Evolutionary conservation across 2,329 filamentous ascomycete species (phyloP).

Genomic region (Drechslerella dactyloides): DNA sequence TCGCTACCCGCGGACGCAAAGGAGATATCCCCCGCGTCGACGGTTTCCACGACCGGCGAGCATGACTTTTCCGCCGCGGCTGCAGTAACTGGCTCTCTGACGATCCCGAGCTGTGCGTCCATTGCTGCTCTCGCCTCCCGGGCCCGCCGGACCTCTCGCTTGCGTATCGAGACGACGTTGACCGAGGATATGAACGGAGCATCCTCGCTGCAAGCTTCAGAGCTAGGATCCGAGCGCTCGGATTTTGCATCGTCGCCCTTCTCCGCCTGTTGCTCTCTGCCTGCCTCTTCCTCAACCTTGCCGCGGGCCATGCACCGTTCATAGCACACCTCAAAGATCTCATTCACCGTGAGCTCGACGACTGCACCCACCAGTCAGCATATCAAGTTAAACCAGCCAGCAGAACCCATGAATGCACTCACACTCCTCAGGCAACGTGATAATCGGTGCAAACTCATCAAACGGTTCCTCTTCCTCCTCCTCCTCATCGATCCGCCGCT

Average conservation of each 20-base stretch:
- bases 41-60: constrained; percentile 1
- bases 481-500: not conserved
- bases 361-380: constrained; percentile 13
- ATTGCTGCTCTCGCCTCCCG: constrained; percentile 6
- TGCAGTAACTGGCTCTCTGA: constrained; percentile 8
- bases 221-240: constrained; percentile 13
- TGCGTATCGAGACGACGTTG: constrained; percentile 31
- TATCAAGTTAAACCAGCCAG: not conserved
- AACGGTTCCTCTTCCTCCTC: not conserved
- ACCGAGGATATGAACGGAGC: constrained; percentile 37
- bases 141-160: constrained; percentile 18
- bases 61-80: not conserved
- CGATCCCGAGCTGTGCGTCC: constrained; percentile 19
- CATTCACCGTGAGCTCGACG: constrained; percentile 26
- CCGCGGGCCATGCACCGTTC: constrained; percentile 16
- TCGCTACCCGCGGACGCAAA: constrained; percentile 47
- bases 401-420: not conserved
- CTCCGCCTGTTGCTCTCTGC: not conserved
- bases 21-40: constrained; percentile 26
- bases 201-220: constrained; percentile 40
- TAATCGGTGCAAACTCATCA: constrained; percentile 14
- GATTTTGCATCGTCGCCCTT: constrained; percentile 29
- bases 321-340: constrained; percentile 35
- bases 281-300: constrained; percentile 6
- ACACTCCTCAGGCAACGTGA: constrained; percentile 39